phyloP scores from a whole-genome alignment of 1,284 basidiomycete genomes.

The Wallemia ichthyophaga region DNA sequence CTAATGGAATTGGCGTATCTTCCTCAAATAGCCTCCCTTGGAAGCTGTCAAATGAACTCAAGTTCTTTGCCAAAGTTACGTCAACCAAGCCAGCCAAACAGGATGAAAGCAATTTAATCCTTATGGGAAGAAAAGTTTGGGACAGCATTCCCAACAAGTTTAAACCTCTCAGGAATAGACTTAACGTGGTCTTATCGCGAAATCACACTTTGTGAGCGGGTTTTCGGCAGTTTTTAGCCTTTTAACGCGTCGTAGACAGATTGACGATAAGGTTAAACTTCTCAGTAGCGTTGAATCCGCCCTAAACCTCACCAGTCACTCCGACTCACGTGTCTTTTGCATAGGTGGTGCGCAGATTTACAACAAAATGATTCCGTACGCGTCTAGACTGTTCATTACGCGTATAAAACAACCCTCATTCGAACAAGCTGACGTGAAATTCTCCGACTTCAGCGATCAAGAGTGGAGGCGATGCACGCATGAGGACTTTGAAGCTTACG shows the following conservation, averaged over 20 bases:
- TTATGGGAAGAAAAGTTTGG: slow-evolving; percentile 97
- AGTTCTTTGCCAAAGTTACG: slow-evolving; percentile 65
- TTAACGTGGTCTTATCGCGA: slow-evolving; percentile 54
- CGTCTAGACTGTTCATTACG: slow-evolving; percentile 60
- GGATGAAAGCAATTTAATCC: slow-evolving; percentile 36
- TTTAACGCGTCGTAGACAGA: slow-evolving; percentile 5
- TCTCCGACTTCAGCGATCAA: slow-evolving; percentile 34
- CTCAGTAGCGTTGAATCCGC: background rate
- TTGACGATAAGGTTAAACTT: background rate
- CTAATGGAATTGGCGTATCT: slow-evolving; percentile 59
- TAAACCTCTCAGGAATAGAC: slow-evolving; percentile 42
- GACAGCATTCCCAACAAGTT: slow-evolving; percentile 77
- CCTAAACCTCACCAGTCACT: slow-evolving; percentile 13
- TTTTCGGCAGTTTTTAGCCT: slow-evolving; percentile 13
- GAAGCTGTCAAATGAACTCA: slow-evolving; percentile 66
- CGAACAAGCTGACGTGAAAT: slow-evolving; percentile 54
- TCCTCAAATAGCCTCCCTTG: slow-evolving; percentile 41
- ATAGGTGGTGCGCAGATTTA: slow-evolving; percentile 78
- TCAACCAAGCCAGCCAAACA: slow-evolving; percentile 21
- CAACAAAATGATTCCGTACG: slow-evolving; percentile 24
- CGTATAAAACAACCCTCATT: slow-evolving; percentile 44
- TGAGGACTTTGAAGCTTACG: slow-evolving; percentile 36
- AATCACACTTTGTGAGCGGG: slow-evolving; percentile 33
- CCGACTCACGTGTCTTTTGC: slow-evolving; percentile 26
- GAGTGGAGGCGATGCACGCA: slow-evolving; percentile 31